Evolutionary conservation across 805 yeast genomes (phyloP), one percentile per base, ranked within the genome.

Genomic region (Ascoidea asiatica): DNA sequence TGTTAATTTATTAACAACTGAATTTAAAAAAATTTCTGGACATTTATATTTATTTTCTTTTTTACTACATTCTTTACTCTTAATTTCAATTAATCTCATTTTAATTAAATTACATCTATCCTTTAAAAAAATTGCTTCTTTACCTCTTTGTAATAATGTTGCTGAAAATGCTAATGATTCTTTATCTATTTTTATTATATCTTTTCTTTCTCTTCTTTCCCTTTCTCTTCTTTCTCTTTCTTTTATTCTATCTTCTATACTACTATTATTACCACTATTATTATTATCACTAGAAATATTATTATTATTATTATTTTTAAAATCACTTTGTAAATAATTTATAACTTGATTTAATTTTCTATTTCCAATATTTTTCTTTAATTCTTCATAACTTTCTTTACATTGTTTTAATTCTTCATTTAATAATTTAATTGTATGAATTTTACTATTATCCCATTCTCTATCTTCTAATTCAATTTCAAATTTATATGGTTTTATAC

Each of bases 401-500:
- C 95, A 88, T 61, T 89, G 96, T 41, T 75, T 68, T 47, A 86
- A 62, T 62, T 92, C 99, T 58, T 92, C 97, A 54, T 79, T 81
- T 46, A 92, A 60, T 45, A 92, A 61, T 19, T 64, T 66, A 11
- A 77, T 73, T 0, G 97, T 74, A 56, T 84, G 94, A 29, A 84
- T 94, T 48, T 85, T 76, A 37, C 95, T 80, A 5, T 72, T 57
- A 23, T 67, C 64, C 99, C 99, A 92, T 60, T 92, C 99, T 37
- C 96, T 71, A 53, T 89, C 95, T 57, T 92, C 97, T 42, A 92
- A 76, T 56, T 92, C 99, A 48, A 92, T 89, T 57, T 92, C 99
- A 60, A 90, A 92, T 64, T 92, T 92, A 66, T 82, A 92, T 2
- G 99, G 99, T 60, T 92, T 92, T 56, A 92, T 90, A 64, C 97